phyloP scores from a whole-genome alignment of 2,329 filamentous ascomycete species.

The Acarospora socialis region DNA sequence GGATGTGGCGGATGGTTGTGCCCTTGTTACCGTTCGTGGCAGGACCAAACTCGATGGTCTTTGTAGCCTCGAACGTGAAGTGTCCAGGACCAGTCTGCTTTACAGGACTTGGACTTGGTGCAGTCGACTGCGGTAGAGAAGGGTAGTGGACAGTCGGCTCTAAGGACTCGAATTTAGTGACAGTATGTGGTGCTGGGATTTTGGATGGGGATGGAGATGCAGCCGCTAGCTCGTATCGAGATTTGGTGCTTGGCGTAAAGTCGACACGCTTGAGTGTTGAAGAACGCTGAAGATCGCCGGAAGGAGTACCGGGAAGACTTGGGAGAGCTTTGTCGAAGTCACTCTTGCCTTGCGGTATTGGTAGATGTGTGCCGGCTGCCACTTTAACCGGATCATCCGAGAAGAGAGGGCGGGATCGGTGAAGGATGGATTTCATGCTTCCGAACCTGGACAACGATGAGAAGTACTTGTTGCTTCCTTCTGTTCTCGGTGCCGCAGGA shows the following conservation, averaged over 20 bases:
- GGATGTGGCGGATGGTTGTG: slow-evolving; percentile 28
- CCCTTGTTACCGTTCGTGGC: slow-evolving; percentile 24
- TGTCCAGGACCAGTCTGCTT: slow-evolving; percentile 11
- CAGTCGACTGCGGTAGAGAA: slow-evolving; percentile 7
- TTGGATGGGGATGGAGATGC: slow-evolving; percentile 30
- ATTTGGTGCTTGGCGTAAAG: slow-evolving; percentile 59
- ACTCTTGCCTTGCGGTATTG: slow-evolving; percentile 22
- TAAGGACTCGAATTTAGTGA: slow-evolving; percentile 6
- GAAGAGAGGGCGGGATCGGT: slow-evolving; percentile 43
- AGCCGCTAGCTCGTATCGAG: slow-evolving; percentile 22
- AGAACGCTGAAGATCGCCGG: slow-evolving; percentile 38
- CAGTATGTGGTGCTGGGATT: slow-evolving; percentile 15
- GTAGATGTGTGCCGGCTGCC: slow-evolving; percentile 43
- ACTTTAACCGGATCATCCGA: slow-evolving; percentile 44
- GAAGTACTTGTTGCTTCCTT: slow-evolving; percentile 12
- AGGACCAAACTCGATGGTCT: slow-evolving; percentile 31
- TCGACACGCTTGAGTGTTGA: slow-evolving; percentile 62
- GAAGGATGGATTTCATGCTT: slow-evolving; percentile 50
- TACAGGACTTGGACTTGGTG: background rate
- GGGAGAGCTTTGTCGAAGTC: slow-evolving; percentile 40
- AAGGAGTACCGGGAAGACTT: slow-evolving; percentile 18
- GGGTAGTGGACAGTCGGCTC: slow-evolving; percentile 14
- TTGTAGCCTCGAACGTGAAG: slow-evolving; percentile 36
- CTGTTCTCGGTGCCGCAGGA: slow-evolving; percentile 26
- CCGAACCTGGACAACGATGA: slow-evolving; percentile 30